Percentiles rank a stretch among this genome's conserved stretches.
phyloP scores from a whole-genome alignment of 2,329 filamentous ascomycete genomes.

The Coleophoma cylindrospora region DNA sequence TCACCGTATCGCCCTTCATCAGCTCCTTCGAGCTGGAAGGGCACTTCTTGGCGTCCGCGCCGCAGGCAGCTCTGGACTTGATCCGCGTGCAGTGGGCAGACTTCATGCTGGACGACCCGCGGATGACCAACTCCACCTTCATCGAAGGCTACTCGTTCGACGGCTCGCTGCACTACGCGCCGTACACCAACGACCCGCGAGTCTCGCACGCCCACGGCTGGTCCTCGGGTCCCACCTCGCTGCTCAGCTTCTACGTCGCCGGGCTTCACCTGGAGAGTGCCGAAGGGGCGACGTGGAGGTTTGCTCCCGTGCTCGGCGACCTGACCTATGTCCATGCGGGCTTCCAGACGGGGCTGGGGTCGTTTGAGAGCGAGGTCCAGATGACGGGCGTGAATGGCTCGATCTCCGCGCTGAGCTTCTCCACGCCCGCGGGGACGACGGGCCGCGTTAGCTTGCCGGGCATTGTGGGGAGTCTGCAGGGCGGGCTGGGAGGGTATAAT shows the following conservation, averaged over 20 bases:
- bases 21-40: slow-evolving; percentile 39
- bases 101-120: slow-evolving; percentile 44
- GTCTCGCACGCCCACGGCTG: slow-evolving; percentile 31
- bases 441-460: background rate
- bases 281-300: slow-evolving; percentile 22
- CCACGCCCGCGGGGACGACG: background rate
- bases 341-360: slow-evolving; percentile 14
- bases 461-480: background rate
- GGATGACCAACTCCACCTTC: slow-evolving; percentile 32
- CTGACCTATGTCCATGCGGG: slow-evolving; percentile 14
- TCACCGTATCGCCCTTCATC: slow-evolving; percentile 41
- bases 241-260: slow-evolving; percentile 21
- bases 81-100: slow-evolving; percentile 49
- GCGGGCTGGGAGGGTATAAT: background rate
- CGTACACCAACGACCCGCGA: slow-evolving; percentile 27
- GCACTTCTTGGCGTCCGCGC: slow-evolving; percentile 35
- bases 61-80: slow-evolving; percentile 46
- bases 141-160: slow-evolving; percentile 30
- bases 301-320: slow-evolving; percentile 18
- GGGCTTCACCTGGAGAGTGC: slow-evolving; percentile 19
- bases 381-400: slow-evolving; percentile 1
- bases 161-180: slow-evolving; percentile 29
- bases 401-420: background rate
- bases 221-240: slow-evolving; percentile 25
- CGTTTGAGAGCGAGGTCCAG: slow-evolving; percentile 7